Evolutionary conservation across 371 early-diverging fungal genomes (phyloP), one percentile per base, ranked within the genome.

Genomic region (Conidiobolus incongruus): DNA sequence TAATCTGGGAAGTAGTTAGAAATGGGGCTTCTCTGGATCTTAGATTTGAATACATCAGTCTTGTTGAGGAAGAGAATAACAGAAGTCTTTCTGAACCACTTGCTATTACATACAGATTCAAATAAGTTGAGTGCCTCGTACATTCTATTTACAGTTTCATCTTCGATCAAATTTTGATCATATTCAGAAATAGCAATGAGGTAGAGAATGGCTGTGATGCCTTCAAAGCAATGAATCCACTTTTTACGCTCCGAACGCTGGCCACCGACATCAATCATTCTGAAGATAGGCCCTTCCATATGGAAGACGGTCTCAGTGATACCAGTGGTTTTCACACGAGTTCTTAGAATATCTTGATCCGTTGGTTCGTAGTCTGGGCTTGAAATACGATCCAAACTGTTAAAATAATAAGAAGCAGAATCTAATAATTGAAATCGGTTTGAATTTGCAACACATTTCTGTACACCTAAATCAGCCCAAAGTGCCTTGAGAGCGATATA

Each of bases 41-140:
- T 94, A 40, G 71, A 67, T 50, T 71, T 74, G 66, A 94, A 89
- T 17, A 92, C 68, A 56, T 94, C 95, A 40, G 90, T 83, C 65
- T 94, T 94, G 74, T 94, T 94, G 46, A 94, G 56, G 59, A 94
- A 87, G 36, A 94, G 64, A 48, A 94, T 90, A 59, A 94, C 83
- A 12, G 85, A 81, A 1, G 91, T 92, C 40, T 81, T 70, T 35
- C 67, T 65, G 58, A 94, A 90, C 91, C 93, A 91, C 52, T 76
- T 68, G 12, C 81, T 80, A 58, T 94, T 94, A 63, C 89, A 88
- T 48, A 89, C 87, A 19, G 86, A 83, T 59, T 90, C 87, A 54
- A 91, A 94, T 30, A 94, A 63, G 53, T 85, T 85, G 46, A 94
- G 60, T 2, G 90, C 85, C 51, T 94, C 95, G 34, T 88, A 81